Evolutionary conservation across 371 early-diverging fungal species (phyloP), one percentile per base, ranked within the genome.

Genomic region (Syncephalastrum sp.): DNA sequence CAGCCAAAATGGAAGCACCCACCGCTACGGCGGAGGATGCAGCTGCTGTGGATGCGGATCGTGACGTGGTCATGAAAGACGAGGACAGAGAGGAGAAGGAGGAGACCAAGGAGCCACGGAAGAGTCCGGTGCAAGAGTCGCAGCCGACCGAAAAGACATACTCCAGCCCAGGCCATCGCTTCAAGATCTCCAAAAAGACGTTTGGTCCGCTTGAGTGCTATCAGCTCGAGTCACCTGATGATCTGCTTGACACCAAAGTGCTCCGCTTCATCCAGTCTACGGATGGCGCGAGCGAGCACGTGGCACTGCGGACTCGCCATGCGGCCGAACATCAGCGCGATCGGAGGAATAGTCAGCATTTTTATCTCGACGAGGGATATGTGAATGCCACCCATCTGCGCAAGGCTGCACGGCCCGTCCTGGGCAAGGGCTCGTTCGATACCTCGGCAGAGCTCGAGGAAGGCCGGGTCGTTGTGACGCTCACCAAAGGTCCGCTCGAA

Each of bases 351-450:
- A 60, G 59, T 42, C 60, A 61, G 33, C 48, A 64, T 19, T 75
- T 52, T 49, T 72, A 81, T 48, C 67, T 72, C 17, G 73, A 70
- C 38, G 70, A 71, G 42, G 79, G 79, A 2, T 82, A 77, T 54
- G 74, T 82, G 19, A 82, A 82, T 61, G 83, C 83, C 0, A 72
- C 83, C 0, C 79, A 79, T 57, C 44, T 82, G 24, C 70, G 83
- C 1, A 65, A 76, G 42, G 83, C 81, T 0, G 83, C 83, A 14
- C 64, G 69, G 16, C 70, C 75, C 1, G 74, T 75, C 1, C 65
- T 82, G 50, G 81, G 77, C 0, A 74, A 75, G 47, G 82, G 79
- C 0, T 64, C 75, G 3, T 76, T 80, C 55, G 76, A 80, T 41
- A 72, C 72, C 15, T 66, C 68, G 14, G 65, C 61, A 10, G 70